Evolutionary conservation across 768 basidiomycete genomes (phyloP), one percentile per base, ranked within the genome.

Genomic region (Melanogaster broomeanus): DNA sequence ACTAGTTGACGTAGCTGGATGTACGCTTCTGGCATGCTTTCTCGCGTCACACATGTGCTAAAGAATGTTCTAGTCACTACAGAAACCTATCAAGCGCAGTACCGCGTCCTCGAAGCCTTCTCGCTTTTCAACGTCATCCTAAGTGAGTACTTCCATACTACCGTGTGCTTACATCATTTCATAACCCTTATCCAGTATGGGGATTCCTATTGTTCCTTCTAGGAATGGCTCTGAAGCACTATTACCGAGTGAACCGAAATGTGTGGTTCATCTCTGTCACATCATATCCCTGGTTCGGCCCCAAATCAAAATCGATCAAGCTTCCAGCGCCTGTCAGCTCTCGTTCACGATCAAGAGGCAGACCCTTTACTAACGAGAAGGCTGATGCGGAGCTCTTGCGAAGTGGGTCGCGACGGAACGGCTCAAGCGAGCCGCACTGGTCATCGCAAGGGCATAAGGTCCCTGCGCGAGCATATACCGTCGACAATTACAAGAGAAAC

Each of bases 51-150:
- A 6, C 3, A 18, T 24, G 42, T 39, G 60, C 50, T 33, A 39
- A 59, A 21, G 43, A 48, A 34, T 27, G 9, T 18, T 16, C 60
- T 15, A 92, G 90, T 91, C 71, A 84, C 88, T 49, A 91, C 89
- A 21, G 87, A 90, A 60, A 88, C 88, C 53, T 93, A 87, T 66
- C 90, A 90, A 58, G 89, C 90, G n/a, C 90, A 91, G 75, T 92
- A 91, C 66, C 83, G 85, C 25, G 90, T 91, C 18, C 74, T 93
- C 52, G 88, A 84, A 67, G 81, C 85, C 16, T 92, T 92, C 69
- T 82, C 90, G 6, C 70, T 92, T 49, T 82, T 93, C 67, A 92
- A 91, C 60, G 82, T 86, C 44, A 75, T 78, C 38, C 77, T 93
- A 4, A 72, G 90, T 86, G 68, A 52, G 85, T 74, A 6, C 21